These are phyloP conservation scores for Ganoderma boninense DNA, from an alignment of 1,284 basidiomycete species.

Conservation along the genomic window DNA sequence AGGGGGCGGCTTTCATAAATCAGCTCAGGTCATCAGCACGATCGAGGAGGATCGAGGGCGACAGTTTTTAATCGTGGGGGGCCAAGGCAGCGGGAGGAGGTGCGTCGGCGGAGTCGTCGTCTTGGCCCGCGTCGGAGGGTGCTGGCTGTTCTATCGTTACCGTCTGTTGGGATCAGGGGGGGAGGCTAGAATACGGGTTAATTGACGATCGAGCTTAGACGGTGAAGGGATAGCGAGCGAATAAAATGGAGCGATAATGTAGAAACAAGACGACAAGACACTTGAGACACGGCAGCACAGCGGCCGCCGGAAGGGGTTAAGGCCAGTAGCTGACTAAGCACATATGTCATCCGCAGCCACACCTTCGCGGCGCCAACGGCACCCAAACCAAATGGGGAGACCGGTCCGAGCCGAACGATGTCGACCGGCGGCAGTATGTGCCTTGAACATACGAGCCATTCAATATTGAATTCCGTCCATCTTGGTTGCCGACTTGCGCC, in stretches of 20 bases:
- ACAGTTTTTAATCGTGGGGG: background rate
- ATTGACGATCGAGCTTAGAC: background rate
- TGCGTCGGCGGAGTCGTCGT: background rate
- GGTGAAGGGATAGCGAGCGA: background rate
- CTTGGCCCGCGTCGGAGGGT: background rate
- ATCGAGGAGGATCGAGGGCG: background rate
- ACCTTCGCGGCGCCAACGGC: too few relatives aligned
- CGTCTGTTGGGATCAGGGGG: slow-evolving; percentile 1
- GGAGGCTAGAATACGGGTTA: background rate
- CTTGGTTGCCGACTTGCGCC: too few relatives aligned
- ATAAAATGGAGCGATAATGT: background rate
- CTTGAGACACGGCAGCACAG: background rate
- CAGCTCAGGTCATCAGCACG: background rate
- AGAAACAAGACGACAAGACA: background rate
- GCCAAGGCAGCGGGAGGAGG: background rate
- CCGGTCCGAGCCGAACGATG: too few relatives aligned
- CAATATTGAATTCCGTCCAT: too few relatives aligned
- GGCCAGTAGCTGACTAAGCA: too few relatives aligned
- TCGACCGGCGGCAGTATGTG: too few relatives aligned
- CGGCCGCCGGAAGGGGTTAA: too few relatives aligned
- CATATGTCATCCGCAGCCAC: too few relatives aligned
- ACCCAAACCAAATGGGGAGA: too few relatives aligned
- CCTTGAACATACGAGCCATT: too few relatives aligned
- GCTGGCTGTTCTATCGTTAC: background rate
- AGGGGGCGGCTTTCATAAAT: background rate